These are phyloP conservation scores for Schoenoplectus triqueter DNA, from an alignment of 202 grass and related monocot genomes.

Conservation along the genomic window DNA sequence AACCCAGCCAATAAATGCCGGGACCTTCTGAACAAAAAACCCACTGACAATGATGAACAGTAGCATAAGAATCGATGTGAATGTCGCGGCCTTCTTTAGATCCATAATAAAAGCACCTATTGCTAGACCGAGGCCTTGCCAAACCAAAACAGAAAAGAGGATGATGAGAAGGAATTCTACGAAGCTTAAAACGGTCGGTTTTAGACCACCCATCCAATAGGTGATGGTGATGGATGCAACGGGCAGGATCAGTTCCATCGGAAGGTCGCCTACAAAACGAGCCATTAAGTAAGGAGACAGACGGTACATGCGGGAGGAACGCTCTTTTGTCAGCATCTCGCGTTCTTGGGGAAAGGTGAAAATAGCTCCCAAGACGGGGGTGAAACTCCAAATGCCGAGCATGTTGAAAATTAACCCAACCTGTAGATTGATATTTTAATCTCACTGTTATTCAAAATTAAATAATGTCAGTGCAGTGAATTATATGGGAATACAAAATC, in stretches of 20 bases:
- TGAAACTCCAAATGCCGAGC: constrained; percentile 46
- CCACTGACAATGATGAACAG: constrained; percentile 45
- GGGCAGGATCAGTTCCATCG: constrained; percentile 54
- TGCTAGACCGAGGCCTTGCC: constrained; percentile 49
- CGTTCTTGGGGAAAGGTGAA: constrained; percentile 54
- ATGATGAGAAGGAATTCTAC: constrained; percentile 32
- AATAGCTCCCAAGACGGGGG: constrained; percentile 40
- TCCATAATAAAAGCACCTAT: constrained; percentile 54
- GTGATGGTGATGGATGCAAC: constrained; percentile 40
- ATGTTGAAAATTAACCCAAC: constrained; percentile 47
- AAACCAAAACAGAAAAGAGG: constrained; percentile 40
- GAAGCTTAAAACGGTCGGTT: constrained; percentile 22
- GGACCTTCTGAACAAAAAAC: constrained; percentile 44
- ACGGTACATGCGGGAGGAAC: constrained; percentile 49
- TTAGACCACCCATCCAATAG: constrained; percentile 56
- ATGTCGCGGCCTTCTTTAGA: constrained; percentile 38
- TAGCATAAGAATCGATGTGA: constrained; percentile 42
- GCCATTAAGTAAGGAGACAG: constrained; percentile 50
- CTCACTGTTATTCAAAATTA: neutral
- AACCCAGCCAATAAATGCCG: constrained; percentile 44
- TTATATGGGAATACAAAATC: neutral
- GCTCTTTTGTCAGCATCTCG: constrained; percentile 49
- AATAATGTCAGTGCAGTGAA: neutral
- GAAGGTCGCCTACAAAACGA: constrained; percentile 41
- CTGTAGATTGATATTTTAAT: constrained; percentile 26